Evolutionary conservation across 169 alveolate genomes (phyloP), one percentile per base, ranked within the genome.

Genomic region (Eimeria mitis): DNA sequence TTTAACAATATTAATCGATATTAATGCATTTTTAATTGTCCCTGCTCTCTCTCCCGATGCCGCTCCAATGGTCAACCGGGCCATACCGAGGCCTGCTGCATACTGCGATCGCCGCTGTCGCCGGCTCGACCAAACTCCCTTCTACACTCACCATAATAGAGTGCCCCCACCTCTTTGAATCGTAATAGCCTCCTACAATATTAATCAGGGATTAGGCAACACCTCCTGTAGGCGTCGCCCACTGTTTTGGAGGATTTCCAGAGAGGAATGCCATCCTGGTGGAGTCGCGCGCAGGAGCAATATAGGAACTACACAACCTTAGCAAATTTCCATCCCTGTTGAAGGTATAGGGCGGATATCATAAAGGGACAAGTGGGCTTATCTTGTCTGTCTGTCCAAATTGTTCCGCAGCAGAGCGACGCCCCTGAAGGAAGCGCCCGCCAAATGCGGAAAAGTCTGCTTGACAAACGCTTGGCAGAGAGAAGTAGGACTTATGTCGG

Each of bases 21-120:
- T 3, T 73, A 19, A 73, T 73, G 56, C 6, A 40, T 5, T 40
- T 73, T 73, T 40, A 37, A 73, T 6, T 37, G 83, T 73, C 7
- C 54, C 6, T 40, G 19, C 34, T 37, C 54, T 16, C 14, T 73
- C 34, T 73, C 19, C 40, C 56, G 16, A 52, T 5, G 83, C 56
- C 16, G 54, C 54, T 40, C 83, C 83, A 73, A 16, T 73, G 83
- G 83, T 73, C 83, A 73, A 40, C 31, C 14, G 49, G 78, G 13
- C 34, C 9, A 19, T 40, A 23, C 31, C 83, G 56, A 37, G 54
- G 83, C 78, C 42, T 14, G 34, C n/a, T 68, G 44, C n/a, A 28
- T 44, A 31, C 83, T 70, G 54, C 56, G 13, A 34, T 73, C 16
- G 54, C 34, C 83, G n/a, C 8, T 40, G 52, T 7, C 56, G 54